Percentiles rank a stretch among this genome's conserved stretches.
Conservation (phyloP, 2,329 filamentous ascomycete species). For the Exophiala spinifera region DNA sequence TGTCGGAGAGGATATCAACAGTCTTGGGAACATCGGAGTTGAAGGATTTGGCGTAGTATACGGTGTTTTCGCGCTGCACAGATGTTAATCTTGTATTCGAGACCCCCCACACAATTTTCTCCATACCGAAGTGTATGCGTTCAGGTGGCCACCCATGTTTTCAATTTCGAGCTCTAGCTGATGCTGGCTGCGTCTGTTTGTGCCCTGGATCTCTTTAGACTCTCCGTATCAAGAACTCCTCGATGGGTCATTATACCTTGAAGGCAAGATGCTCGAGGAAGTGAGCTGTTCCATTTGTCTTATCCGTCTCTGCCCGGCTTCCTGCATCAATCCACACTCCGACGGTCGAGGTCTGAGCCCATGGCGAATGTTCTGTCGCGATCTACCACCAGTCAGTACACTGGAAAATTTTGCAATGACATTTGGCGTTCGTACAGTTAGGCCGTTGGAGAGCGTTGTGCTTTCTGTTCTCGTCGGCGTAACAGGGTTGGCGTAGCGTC, state of each 20-base stretch:
- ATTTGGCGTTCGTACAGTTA: constrained; percentile 66
- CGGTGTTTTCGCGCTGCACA: constrained; percentile 88
- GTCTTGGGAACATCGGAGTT: constrained; percentile 95
- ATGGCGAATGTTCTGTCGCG: constrained; percentile 95
- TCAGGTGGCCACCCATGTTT: constrained; percentile 99
- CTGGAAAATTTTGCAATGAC: background rate
- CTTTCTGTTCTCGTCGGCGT: constrained; percentile 80
- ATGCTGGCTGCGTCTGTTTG: constrained; percentile 88
- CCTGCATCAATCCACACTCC: constrained; percentile 99
- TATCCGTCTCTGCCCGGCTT: constrained; percentile 94
- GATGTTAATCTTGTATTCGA: constrained; percentile 20
- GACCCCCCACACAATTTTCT: constrained; percentile 20
- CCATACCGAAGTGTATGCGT: constrained; percentile 97
- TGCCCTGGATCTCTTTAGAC: constrained; percentile 60
- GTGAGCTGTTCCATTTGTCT: constrained; percentile 98
- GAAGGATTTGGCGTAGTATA: constrained; percentile 99
- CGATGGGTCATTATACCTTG: constrained; percentile 65
- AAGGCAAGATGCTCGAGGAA: constrained; percentile 99
- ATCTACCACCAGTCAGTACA: constrained; percentile 59
- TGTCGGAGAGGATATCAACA: constrained; percentile 98
- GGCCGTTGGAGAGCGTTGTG: constrained; percentile 93
- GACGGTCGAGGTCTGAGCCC: constrained; percentile 96
- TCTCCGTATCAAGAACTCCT: constrained; percentile 9
- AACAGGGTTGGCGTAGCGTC: constrained; percentile 88
- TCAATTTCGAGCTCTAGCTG: constrained; percentile 99